These are phyloP conservation scores for Gloeophyllum trabeum DNA, from an alignment of 768 basidiomycete species.

Conservation along the genomic window DNA sequence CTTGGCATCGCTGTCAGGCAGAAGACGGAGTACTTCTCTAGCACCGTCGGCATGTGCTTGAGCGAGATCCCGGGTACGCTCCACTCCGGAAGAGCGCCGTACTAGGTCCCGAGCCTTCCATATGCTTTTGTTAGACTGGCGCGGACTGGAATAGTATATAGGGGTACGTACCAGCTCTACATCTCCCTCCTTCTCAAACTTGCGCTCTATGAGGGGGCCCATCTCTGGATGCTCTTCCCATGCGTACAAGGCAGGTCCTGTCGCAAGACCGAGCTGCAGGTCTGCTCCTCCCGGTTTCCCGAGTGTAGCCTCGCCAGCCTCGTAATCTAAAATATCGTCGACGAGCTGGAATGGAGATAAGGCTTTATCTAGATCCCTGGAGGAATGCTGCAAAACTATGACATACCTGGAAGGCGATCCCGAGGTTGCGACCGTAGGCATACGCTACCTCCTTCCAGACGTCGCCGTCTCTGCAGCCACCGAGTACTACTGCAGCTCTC, in stretches of 20 bases:
- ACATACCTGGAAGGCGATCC: constrained; percentile 88
- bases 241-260: constrained; percentile 79
- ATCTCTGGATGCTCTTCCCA: constrained; percentile 76
- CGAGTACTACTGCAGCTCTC: constrained; percentile 78
- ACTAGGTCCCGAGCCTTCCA: constrained; percentile 64
- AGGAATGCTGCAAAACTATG: neutral
- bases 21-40: constrained; percentile 45
- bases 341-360: constrained; percentile 49
- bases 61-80: constrained; percentile 73
- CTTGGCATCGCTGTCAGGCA: constrained; percentile 79
- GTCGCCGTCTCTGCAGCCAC: constrained; percentile 69
- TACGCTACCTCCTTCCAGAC: constrained; percentile 85
- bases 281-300: constrained; percentile 83
- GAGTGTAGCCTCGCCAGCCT: constrained; percentile 56
- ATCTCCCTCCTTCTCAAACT: constrained; percentile 70
- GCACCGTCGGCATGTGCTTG: constrained; percentile 67
- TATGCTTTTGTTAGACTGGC: neutral
- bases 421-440: constrained; percentile 81
- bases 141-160: neutral
- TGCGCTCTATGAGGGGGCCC: constrained; percentile 66
- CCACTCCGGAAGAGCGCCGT: constrained; percentile 58
- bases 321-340: constrained; percentile 92
- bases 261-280: constrained; percentile 55
- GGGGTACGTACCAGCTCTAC: constrained; percentile 51
- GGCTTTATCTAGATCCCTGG: neutral